Evolutionary conservation across 176 grass and related monocot genomes (phyloP), one percentile per base, ranked within the genome.

Genomic region (Phragmites australis): DNA sequence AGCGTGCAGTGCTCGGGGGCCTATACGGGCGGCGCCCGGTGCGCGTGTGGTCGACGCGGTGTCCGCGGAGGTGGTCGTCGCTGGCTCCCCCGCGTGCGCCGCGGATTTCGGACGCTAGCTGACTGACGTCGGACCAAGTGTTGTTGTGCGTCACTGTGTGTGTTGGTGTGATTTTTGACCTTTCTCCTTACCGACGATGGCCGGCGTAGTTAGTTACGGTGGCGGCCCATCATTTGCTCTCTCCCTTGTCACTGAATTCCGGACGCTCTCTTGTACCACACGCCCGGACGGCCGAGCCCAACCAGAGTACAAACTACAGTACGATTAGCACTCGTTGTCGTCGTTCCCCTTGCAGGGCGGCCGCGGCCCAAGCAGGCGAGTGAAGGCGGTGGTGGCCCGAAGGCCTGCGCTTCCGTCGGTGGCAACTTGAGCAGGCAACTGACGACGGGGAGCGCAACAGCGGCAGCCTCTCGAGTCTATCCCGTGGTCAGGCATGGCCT

Each of bases 11-110:
- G 61, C 73, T 91, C 11, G 86, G 86, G 0, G 72, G 73, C 0
- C 56, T 73, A 8, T 89, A 89, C 82, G 82, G 87, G 9, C 76
- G 85, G 1, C 75, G 89, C 0, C 57, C 72, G 1, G 84, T 91
- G 15, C 75, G 50, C 30, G 68, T 88, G 12, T n/a, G n/a, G n/a
- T 60, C 74, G 41, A 73, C 88, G 82, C 52, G 78, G 5, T 86
- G 0, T 74, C 78, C 0, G 3, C 44, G 2, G 53, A 17, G 0
- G 61, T 30, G 16, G 82, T 43, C 37, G 54, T 57, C 12, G 65
- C 77, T 1, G 70, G 85, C 3, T 50, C 6, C 9, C 85, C 81
- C 30, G 74, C 85, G 4, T 91, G 89, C 65, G 72, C 85, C 18
- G 87, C 82, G 0, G 82, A 85, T 3, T 89, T 89, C 19, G 30